Conservation (phyloP, 2,329 filamentous ascomycete genomes). For the Ophiostoma sp. region DNA sequence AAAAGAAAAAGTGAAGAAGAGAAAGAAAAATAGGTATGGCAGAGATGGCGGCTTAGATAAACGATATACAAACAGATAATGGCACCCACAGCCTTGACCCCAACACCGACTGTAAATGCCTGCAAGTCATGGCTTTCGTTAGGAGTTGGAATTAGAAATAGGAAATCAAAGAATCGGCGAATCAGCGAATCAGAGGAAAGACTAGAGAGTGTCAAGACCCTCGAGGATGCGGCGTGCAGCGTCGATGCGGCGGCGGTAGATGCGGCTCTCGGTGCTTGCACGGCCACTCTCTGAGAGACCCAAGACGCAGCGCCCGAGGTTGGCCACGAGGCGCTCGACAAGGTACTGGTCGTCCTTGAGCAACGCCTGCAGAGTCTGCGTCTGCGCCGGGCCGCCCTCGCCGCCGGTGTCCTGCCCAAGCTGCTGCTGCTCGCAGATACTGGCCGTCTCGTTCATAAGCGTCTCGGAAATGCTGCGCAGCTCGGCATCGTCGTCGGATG, state of each 20-base stretch:
- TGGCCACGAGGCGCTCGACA: conserved; percentile 55
- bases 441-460: conserved; percentile 46
- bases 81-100: neutral
- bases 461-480: conserved; percentile 45
- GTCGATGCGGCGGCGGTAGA: conserved; percentile 67
- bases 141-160: conserved; percentile 14
- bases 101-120: neutral
- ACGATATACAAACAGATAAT: neutral
- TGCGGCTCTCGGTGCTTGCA: conserved; percentile 53
- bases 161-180: neutral
- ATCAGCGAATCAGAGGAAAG: neutral
- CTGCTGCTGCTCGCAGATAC: conserved; percentile 36
- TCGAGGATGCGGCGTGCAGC: conserved; percentile 68
- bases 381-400: conserved; percentile 9
- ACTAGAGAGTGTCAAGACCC: conserved; percentile 47
- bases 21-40: neutral
- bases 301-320: conserved; percentile 56
- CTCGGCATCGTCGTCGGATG: conserved; percentile 40
- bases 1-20: neutral
- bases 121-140: conserved; percentile 20
- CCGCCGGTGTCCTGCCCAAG: neutral
- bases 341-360: conserved; percentile 54
- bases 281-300: conserved; percentile 52
- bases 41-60: neutral
- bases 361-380: conserved; percentile 42